Base-by-base conservation (phyloP, 2,329 filamentous ascomycete genomes). In the Zymoseptoria crescenta region DNA sequence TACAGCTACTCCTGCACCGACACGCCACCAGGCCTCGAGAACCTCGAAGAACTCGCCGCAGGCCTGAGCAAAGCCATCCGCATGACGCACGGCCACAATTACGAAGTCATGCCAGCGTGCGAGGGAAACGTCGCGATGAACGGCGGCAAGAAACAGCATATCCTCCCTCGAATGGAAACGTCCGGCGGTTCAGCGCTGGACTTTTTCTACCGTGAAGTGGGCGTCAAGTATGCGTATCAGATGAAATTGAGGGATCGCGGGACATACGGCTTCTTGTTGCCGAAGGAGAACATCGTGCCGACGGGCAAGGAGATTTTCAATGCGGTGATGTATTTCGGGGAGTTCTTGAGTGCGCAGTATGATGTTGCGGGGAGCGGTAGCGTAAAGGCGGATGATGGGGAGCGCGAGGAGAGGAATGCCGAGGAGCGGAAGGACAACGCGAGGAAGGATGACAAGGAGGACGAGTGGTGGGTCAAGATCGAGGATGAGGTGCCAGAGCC, bases 241-340 rank as follows among this genome's bases (percentile, higher is more conserved):
- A 87, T 94, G 75, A 97, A 97, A 76, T 79, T 99, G 28, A 82
- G 94, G 54, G 94, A 99, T 72, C 94, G 89, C 0, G 94, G 94
- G 8, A 94, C 86, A 72, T 97, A 97, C 72, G 94, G 94, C 0
- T 99, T 97, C 72, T 77, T 99, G 53, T 78, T 97, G 3, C 94
- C 94, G 0, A 87, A 83, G 59, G 87, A 94, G 59, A 83, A 95
- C 61, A 97, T 97, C 60, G 79, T 96, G 2, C 91, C 93, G 0
- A 94, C 90, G 0, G 93, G 94, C 8, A 86, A 93, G 73, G 94
- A 99, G 74, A 83, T 93, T 49, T 85, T 93, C 65, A 87, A 88
- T 65, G 90, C 91, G 0, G 80, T 96, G 62, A 83, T 92, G 70
- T 92, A 92, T 67, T 86, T 96, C 68, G 91, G 89, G 1, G 85